Evolutionary conservation across 1,139 yeast genomes (phyloP).

Genomic region (Geotrichum histeridarum): DNA sequence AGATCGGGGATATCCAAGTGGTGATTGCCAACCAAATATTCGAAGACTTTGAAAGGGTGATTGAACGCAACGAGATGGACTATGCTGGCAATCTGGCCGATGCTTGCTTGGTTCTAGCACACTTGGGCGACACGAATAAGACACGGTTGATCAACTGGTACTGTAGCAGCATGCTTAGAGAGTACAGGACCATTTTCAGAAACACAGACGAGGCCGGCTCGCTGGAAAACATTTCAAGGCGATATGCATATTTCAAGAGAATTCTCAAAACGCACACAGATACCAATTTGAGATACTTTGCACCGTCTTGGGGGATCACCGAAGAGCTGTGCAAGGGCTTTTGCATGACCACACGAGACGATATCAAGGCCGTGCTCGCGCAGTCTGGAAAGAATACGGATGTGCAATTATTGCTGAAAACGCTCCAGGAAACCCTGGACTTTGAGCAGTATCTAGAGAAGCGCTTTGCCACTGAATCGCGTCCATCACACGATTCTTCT

Average conservation of each 20-base stretch:
- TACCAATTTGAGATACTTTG: conserved; percentile 54
- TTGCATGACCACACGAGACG: conserved; percentile 64
- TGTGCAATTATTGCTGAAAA: conserved; percentile 55
- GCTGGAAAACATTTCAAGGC: conserved; percentile 72
- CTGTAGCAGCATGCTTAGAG: conserved; percentile 63
- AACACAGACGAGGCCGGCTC: conserved; percentile 90
- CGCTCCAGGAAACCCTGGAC: conserved; percentile 62
- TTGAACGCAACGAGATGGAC: conserved; percentile 24
- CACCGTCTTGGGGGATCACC: conserved; percentile 66
- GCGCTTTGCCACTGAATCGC: conserved; percentile 42
- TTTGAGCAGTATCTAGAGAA: conserved; percentile 71
- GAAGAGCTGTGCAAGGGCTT: conserved; percentile 56
- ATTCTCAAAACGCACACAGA: conserved; percentile 57
- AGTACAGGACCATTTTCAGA: conserved; percentile 68
- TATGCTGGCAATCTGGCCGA: conserved; percentile 38
- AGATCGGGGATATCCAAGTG: conserved; percentile 59
- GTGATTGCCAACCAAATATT: conserved; percentile 68
- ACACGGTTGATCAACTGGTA: conserved; percentile 70
- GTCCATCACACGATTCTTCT: conserved; percentile 16
- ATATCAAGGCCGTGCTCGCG: conserved; percentile 49
- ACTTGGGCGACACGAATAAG: conserved; percentile 56
- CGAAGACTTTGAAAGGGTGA: conserved; percentile 58
- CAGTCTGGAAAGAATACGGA: conserved; percentile 39
- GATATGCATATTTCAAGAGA: conserved; percentile 77
- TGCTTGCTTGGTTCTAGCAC: conserved; percentile 70